Evolutionary conservation across 495 filamentous ascomycete species (phyloP).

Genomic region (Trichoderma orchidacearum): DNA sequence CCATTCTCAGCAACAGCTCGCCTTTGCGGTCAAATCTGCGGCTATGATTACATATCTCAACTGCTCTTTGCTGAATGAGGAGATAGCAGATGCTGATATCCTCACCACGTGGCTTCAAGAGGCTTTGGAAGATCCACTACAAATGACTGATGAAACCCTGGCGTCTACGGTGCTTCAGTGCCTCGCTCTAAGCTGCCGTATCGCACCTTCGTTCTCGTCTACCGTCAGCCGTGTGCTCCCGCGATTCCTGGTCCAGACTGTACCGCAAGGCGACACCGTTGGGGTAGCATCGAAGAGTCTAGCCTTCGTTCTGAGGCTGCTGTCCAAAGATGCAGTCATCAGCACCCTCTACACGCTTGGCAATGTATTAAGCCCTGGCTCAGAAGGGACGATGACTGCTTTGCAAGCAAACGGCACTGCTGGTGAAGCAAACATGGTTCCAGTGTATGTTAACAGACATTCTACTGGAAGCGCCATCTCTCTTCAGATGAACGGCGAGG

Average conservation of each 20-base stretch:
- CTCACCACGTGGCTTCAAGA: constrained; percentile 79
- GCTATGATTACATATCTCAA: constrained; percentile 76
- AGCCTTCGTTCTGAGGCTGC: constrained; percentile 58
- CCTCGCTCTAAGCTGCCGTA: constrained; percentile 64
- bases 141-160: constrained; percentile 65
- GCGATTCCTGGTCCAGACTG: constrained; percentile 69
- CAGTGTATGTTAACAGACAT: constrained; percentile 38
- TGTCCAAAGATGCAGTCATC: constrained; percentile 87
- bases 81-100: constrained; percentile 64
- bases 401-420: constrained; percentile 19
- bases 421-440: constrained; percentile 14
- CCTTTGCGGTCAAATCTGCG: constrained; percentile 71
- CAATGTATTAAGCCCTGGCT: constrained; percentile 68
- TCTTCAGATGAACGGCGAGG: constrained; percentile 52
- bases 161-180: constrained; percentile 66
- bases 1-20: constrained; percentile 74
- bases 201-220: constrained; percentile 56
- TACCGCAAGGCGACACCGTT: constrained; percentile 48
- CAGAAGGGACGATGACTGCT: constrained; percentile 26
- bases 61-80: constrained; percentile 65
- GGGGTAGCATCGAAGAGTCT: constrained; percentile 67
- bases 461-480: constrained; percentile 68
- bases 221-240: constrained; percentile 70
- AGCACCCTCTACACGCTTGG: constrained; percentile 89
- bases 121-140: constrained; percentile 56